Evolutionary conservation across 306 rosid species (phyloP).

Genomic region (Malus orientalis): DNA sequence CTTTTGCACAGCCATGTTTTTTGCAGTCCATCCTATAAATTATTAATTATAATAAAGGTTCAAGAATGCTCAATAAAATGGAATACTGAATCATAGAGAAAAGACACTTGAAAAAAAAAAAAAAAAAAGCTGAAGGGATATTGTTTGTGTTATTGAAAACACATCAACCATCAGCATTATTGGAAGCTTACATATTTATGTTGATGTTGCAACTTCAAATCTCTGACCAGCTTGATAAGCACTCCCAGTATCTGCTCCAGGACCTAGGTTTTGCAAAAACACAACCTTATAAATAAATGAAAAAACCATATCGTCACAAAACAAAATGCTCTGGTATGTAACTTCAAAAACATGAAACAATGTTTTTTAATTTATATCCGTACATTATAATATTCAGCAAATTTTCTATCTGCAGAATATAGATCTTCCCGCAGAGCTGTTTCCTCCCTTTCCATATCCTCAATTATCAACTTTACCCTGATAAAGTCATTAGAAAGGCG

Average conservation of each 20-base stretch:
- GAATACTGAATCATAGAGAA: neutral
- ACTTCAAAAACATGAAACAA: neutral
- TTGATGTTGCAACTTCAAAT: slow-evolving; percentile 96
- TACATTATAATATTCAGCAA: slow-evolving; percentile 92
- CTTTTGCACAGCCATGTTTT: slow-evolving; percentile 98
- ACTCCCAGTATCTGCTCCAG: slow-evolving; percentile 95
- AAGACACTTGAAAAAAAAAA: neutral
- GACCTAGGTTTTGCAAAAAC: slow-evolving; percentile 46
- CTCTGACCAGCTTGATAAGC: slow-evolving; percentile 88
- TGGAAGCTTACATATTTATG: slow-evolving; percentile 60
- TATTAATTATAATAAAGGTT: neutral
- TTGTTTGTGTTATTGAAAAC: neutral
- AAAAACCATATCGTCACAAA: neutral
- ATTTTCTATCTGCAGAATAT: slow-evolving; percentile 88
- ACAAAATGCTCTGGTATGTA: neutral
- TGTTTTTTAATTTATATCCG: neutral
- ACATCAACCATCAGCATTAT: neutral
- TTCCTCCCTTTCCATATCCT: slow-evolving; percentile 97
- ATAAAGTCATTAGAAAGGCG: slow-evolving; percentile 14
- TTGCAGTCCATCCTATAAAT: slow-evolving; percentile 68
- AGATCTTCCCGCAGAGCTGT: slow-evolving; percentile 74
- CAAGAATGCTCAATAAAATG: neutral
- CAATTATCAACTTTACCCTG: slow-evolving; percentile 89
- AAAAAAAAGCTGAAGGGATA: neutral
- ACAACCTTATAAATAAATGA: neutral